Conservation (phyloP, 2,329 filamentous ascomycete species). For the Juglanconis sp. region DNA sequence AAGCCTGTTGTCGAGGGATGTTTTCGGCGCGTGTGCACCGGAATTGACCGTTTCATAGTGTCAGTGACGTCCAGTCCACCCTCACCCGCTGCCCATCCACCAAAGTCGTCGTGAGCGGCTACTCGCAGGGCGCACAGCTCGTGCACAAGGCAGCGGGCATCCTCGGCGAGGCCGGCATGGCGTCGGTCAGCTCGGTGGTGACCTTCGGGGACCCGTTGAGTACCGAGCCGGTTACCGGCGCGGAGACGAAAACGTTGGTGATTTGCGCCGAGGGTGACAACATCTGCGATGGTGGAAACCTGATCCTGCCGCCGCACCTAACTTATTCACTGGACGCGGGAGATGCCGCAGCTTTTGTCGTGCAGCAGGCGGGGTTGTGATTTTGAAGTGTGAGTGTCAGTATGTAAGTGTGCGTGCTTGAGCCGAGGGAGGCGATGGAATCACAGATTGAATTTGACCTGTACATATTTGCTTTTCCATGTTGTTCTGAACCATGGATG, state of each 20-base stretch:
- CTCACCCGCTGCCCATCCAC: conserved; percentile 35
- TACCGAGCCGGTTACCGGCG: neutral
- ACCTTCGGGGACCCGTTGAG: conserved; percentile 26
- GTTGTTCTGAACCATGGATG: too few relatives aligned
- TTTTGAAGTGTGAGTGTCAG: neutral
- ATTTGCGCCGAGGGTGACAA: conserved; percentile 15
- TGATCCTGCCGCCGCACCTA: conserved; percentile 25
- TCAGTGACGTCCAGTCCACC: conserved; percentile 17
- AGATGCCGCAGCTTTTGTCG: conserved; percentile 23
- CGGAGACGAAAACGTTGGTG: conserved; percentile 7
- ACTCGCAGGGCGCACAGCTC: conserved; percentile 28
- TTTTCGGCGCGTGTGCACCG: neutral
- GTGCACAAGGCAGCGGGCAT: conserved; percentile 25
- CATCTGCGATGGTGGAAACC: conserved; percentile 17
- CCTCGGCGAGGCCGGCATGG: conserved; percentile 16
- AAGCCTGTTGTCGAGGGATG: neutral
- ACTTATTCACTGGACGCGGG: conserved; percentile 21
- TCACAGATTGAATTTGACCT: too few relatives aligned
- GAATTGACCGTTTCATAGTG: neutral
- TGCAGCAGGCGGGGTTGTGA: neutral
- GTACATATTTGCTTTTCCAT: too few relatives aligned
- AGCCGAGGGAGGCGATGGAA: too few relatives aligned
- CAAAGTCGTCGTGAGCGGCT: conserved; percentile 39
- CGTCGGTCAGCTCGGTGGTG: conserved; percentile 23
- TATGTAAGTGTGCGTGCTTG: too few relatives aligned